These are phyloP conservation scores for Halenospora varia DNA, from an alignment of 495 filamentous ascomycete genomes.

Conservation along the genomic window DNA sequence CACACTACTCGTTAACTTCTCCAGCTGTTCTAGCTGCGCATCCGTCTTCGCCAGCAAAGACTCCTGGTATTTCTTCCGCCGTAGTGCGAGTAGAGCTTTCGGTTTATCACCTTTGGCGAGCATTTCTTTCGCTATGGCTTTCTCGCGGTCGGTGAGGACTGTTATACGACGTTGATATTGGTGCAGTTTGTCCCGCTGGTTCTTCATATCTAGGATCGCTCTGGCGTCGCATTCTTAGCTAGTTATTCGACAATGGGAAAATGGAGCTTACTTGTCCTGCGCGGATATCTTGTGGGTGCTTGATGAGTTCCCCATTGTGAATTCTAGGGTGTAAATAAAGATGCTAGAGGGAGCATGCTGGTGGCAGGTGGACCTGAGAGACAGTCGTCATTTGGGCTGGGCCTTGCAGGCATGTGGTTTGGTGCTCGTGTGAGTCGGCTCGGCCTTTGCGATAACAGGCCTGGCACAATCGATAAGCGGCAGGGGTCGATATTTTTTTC, in stretches of 20 bases:
- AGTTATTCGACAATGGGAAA: neutral
- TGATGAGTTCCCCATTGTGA: constrained; percentile 58
- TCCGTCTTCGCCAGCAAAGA: constrained; percentile 86
- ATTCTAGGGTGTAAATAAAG: neutral
- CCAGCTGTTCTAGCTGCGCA: constrained; percentile 80
- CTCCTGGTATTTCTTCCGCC: constrained; percentile 96
- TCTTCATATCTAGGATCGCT: constrained; percentile 95
- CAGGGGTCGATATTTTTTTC: neutral
- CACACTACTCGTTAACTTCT: constrained; percentile 76
- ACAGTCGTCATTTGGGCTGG: neutral
- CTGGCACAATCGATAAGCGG: constrained; percentile 1
- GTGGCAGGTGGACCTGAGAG: neutral
- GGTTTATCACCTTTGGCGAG: constrained; percentile 68
- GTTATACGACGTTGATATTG: constrained; percentile 90
- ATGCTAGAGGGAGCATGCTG: constrained; percentile 1
- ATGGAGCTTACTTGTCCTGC: constrained; percentile 55
- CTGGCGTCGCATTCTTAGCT: constrained; percentile 33
- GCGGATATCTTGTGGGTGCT: constrained; percentile 68
- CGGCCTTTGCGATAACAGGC: no score
- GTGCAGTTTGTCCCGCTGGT: constrained; percentile 92
- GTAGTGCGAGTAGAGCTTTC: constrained; percentile 81
- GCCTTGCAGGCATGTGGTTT: neutral
- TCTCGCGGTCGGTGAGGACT: constrained; percentile 78
- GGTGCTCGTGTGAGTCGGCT: constrained; percentile 2
- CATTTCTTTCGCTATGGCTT: constrained; percentile 75